Evolutionary conservation across 495 filamentous ascomycete genomes (phyloP).

Genomic region (Penicillium angulare): DNA sequence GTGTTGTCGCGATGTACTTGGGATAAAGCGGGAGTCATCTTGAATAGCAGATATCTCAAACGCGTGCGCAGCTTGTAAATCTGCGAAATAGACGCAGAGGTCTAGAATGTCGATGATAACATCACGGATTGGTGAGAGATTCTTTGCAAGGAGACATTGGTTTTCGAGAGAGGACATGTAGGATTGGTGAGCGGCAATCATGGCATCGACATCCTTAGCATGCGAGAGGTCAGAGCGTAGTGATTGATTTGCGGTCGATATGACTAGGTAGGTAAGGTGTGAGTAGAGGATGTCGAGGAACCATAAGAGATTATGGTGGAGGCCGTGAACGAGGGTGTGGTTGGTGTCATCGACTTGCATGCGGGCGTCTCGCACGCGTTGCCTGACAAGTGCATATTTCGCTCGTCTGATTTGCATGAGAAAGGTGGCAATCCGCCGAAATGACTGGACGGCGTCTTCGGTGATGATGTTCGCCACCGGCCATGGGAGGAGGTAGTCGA

Average conservation of each 20-base stretch:
- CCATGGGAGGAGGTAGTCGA: constrained; percentile 73
- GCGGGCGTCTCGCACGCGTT: constrained; percentile 39
- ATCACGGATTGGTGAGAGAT: constrained; percentile 62
- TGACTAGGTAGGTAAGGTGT: constrained; percentile 71
- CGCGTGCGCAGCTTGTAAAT: constrained; percentile 36
- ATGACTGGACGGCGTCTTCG: constrained; percentile 55
- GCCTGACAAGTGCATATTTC: constrained; percentile 63
- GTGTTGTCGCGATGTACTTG: background rate
- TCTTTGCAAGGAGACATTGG: constrained; percentile 63
- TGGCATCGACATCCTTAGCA: constrained; percentile 75
- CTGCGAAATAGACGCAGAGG: constrained; percentile 50
- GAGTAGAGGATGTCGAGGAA: constrained; percentile 71
- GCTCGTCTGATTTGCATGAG: constrained; percentile 75
- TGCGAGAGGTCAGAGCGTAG: constrained; percentile 53
- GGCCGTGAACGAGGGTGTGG: constrained; percentile 52
- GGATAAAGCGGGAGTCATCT: constrained; percentile 4
- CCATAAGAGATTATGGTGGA: constrained; percentile 77
- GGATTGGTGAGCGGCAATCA: constrained; percentile 66
- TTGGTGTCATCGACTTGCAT: constrained; percentile 15
- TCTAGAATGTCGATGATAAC: constrained; percentile 65
- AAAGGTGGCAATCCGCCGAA: constrained; percentile 70
- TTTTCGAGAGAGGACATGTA: constrained; percentile 62
- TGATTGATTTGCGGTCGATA: constrained; percentile 53
- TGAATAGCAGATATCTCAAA: constrained; percentile 1
- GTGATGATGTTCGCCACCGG: constrained; percentile 80